phyloP scores from a whole-genome alignment of 139 green algal genomes.

The Tetratostichococcus sp. region DNA sequence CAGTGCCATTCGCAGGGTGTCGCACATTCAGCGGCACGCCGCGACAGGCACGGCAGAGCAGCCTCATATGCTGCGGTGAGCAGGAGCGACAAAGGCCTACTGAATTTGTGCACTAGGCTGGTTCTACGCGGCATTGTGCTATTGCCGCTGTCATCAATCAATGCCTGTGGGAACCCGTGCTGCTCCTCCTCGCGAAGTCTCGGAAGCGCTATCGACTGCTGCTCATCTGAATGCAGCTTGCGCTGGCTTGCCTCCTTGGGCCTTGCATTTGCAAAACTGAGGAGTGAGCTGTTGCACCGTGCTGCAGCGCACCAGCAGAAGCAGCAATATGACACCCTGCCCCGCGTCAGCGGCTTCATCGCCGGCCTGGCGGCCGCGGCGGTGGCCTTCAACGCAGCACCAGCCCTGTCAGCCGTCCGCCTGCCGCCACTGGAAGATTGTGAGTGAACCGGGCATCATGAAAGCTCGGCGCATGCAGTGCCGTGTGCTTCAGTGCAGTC shows the following conservation, averaged over 20 bases:
- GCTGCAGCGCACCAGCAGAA: neutral
- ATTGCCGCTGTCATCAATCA: no score
- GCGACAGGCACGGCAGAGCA: neutral
- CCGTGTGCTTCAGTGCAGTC: no score
- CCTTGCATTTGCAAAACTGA: neutral
- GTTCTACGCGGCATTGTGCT: no score
- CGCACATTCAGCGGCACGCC: neutral
- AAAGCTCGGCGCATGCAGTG: no score
- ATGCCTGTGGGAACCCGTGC: no score
- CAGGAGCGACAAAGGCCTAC: neutral
- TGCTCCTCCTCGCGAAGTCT: no score
- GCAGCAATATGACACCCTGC: neutral
- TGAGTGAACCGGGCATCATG: neutral
- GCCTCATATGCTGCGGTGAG: neutral
- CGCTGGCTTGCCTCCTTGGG: no score
- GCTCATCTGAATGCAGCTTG: no score
- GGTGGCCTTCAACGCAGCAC: neutral
- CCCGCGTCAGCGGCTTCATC: neutral
- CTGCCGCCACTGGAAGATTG: slow-evolving; percentile 68
- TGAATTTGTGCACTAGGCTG: no score
- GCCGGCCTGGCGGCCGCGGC: neutral
- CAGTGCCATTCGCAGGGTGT: neutral
- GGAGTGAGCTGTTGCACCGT: neutral
- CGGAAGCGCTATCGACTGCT: no score
- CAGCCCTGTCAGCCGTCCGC: slow-evolving; percentile 48